Percentiles rank a stretch among this genome's conserved stretches.
These are phyloP conservation scores for Chionographis japonica DNA, from an alignment of 106 monocot genomes.

Conservation along the genomic window DNA sequence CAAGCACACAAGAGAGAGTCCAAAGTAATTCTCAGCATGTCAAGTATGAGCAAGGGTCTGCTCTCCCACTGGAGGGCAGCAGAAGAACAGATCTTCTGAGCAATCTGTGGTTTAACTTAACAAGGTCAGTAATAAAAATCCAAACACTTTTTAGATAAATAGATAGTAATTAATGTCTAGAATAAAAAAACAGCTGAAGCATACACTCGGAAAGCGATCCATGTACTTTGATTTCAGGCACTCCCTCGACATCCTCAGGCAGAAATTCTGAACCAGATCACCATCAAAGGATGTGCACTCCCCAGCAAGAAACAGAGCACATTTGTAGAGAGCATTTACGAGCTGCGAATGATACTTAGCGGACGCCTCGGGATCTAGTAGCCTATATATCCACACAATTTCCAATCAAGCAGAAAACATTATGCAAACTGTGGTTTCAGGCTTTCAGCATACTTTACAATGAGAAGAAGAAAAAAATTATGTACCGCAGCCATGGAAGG, in stretches of 20 bases:
- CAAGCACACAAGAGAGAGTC: slow-evolving; percentile 32
- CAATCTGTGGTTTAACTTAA: slow-evolving; percentile 33
- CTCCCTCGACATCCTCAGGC: slow-evolving; percentile 30
- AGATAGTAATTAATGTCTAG: neutral
- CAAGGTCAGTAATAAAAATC: neutral
- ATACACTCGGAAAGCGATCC: slow-evolving; percentile 39
- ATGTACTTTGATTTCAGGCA: slow-evolving; percentile 27
- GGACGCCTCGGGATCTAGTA: slow-evolving; percentile 30
- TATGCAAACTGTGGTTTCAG: neutral
- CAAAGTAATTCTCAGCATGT: slow-evolving; percentile 33
- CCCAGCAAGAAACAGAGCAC: slow-evolving; percentile 37
- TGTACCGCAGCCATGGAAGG: slow-evolving; percentile 56
- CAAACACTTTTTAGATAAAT: neutral
- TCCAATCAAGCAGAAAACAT: neutral
- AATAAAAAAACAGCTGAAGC: neutral
- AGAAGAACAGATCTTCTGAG: slow-evolving; percentile 45
- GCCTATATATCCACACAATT: slow-evolving; percentile 23
- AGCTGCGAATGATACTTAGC: slow-evolving; percentile 31
- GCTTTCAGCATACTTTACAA: neutral
- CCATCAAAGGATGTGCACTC: slow-evolving; percentile 36
- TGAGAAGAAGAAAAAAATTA: neutral
- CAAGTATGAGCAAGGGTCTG: slow-evolving; percentile 29
- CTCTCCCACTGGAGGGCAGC: slow-evolving; percentile 31
- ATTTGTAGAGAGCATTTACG: slow-evolving; percentile 42
- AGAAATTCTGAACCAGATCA: slow-evolving; percentile 47